Conservation (phyloP, 2,329 filamentous ascomycete species). For the Aureobasidium melanogenum region DNA sequence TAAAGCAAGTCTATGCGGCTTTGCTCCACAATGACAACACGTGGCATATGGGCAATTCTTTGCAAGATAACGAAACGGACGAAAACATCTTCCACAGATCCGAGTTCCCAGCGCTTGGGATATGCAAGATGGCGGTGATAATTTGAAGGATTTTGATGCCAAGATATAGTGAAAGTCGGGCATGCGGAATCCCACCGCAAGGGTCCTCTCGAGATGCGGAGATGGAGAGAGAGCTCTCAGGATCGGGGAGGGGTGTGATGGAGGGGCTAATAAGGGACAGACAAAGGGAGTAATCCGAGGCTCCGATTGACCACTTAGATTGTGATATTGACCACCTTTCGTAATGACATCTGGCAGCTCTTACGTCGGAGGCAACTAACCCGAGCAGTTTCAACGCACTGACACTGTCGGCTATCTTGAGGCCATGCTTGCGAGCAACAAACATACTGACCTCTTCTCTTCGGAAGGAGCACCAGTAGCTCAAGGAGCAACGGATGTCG, state of each 20-base stretch:
- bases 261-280: not conserved
- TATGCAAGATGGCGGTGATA: not conserved
- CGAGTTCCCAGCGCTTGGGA: not conserved
- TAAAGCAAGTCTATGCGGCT: conserved; percentile 3
- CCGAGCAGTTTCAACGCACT: not conserved
- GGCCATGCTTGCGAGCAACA: not conserved
- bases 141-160: not conserved
- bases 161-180: not conserved
- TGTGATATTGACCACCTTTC: not conserved
- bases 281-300: not conserved
- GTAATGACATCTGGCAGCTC: not conserved
- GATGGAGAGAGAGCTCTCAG: not conserved
- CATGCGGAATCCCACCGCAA: conserved; percentile 1
- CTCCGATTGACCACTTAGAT: not conserved
- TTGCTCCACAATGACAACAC: not conserved
- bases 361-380: not conserved
- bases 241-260: not conserved
- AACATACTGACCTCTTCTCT: not conserved
- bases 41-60: not conserved
- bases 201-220: not conserved
- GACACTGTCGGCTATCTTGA: not conserved
- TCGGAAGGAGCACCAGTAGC: not conserved
- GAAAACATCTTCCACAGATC: not conserved
- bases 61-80: not conserved
- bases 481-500: not conserved